Conservation (phyloP, 2,329 filamentous ascomycete genomes). For the Hypoxylon sp. region DNA sequence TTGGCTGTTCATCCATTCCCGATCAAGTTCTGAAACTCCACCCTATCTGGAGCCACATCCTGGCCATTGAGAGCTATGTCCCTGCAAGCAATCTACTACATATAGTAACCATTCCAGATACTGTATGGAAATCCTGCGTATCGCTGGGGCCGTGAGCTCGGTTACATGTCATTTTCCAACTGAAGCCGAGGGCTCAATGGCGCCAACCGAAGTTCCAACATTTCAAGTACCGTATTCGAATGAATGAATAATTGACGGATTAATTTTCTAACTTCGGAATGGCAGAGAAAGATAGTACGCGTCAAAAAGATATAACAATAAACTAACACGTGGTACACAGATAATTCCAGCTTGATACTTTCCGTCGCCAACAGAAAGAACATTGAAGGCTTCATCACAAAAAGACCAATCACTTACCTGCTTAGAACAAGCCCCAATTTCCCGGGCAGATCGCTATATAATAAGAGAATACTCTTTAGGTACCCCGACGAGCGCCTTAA, state of each 20-base stretch:
- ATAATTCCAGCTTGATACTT: slow-evolving; percentile 16
- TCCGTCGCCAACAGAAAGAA: slow-evolving; percentile 33
- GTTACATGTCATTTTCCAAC: slow-evolving; percentile 15
- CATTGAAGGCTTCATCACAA: slow-evolving; percentile 17
- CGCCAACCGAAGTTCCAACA: slow-evolving; percentile 30
- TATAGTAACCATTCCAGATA: slow-evolving; percentile 27
- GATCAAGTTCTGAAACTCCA: slow-evolving; percentile 26
- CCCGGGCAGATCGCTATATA: slow-evolving; percentile 43
- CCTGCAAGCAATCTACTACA: slow-evolving; percentile 43
- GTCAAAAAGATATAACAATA: slow-evolving; percentile 10
- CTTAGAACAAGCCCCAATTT: slow-evolving; percentile 36
- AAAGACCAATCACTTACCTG: slow-evolving; percentile 33
- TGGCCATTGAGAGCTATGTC: slow-evolving; percentile 30
- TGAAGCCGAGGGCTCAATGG: slow-evolving; percentile 19
- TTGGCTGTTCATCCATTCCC: slow-evolving; percentile 42
- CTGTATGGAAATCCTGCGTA: slow-evolving; percentile 35
- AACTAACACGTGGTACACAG: slow-evolving; percentile 16
- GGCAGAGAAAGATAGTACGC: slow-evolving; percentile 12
- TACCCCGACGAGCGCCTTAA: slow-evolving; percentile 21
- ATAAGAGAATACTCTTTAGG: slow-evolving; percentile 24
- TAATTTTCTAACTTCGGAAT: slow-evolving; percentile 23
- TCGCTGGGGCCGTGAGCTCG: slow-evolving; percentile 30
- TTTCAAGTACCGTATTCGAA: neutral
- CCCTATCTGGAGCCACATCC: slow-evolving; percentile 25
- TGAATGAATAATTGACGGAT: neutral